Evolutionary conservation across 164 flowering plant species (phyloP), one percentile per base, ranked within the genome.

Genomic region (Stephania yunnanensis): DNA sequence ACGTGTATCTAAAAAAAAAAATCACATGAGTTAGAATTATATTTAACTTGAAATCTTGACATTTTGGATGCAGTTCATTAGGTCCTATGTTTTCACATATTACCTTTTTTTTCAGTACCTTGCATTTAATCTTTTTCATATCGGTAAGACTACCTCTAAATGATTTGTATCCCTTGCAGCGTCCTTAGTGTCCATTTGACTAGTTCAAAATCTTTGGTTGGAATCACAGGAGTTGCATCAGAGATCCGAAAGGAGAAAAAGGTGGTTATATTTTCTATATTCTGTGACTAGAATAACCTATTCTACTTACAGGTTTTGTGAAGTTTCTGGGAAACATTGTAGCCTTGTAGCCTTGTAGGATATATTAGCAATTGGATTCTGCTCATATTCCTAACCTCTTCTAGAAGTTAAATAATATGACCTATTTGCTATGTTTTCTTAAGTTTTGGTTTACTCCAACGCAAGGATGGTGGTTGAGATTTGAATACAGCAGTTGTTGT

Each of bases 181-280:
- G 98, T 93, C 75, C 48, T 95, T 77, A 90, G 98, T 80, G 90
- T 95, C 46, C 99, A 95, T 83, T 85, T 95, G 77, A 95, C 99
- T 72, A 95, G 99, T 79, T 92, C 99, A 73, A 95, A 95, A 84
- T 95, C 99, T 71, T 72, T 90, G 84, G 91, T 88, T 73, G 99
- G 99, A 80, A 82, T 95, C 80, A 70, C 86, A 78, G 97, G 97
- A 80, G 97, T 95, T 82, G 84, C 82, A n/a, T 87, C 93, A 68
- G 95, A 91, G 78, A 95, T 95, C 73, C 98, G 92, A 79, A 87
- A 81, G 82, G 98, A 95, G 90, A 95, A 93, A 82, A 95, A 95
- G 99, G 99, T 91, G 25, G 5, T 9, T 75, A 17, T 64, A 12
- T 53, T 71, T 44, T 22, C 44, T 30, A 64, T 45, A 67, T 74